phyloP scores from a whole-genome alignment of 495 filamentous ascomycete genomes.

The Hypoxylon lienhwacheense region DNA sequence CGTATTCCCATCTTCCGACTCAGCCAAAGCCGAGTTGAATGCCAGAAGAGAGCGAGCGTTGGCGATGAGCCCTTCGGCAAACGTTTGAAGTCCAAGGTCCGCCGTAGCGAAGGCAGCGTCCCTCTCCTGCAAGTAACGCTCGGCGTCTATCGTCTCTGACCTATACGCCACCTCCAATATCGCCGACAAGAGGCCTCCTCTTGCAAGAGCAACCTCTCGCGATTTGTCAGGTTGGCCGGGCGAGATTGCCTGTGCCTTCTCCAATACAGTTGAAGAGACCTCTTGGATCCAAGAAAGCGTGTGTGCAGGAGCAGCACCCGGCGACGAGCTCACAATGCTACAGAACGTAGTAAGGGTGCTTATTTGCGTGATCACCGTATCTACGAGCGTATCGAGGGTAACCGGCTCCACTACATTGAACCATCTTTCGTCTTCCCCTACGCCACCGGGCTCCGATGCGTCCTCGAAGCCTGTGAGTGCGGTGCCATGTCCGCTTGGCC shows the following conservation, averaged over 20 bases:
- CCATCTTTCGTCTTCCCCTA: constrained; percentile 57
- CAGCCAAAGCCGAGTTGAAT: constrained; percentile 48
- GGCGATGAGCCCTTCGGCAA: constrained; percentile 53
- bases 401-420: constrained; percentile 64
- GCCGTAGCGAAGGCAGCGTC: constrained; percentile 45
- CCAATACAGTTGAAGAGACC: constrained; percentile 50
- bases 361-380: constrained; percentile 65
- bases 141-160: constrained; percentile 48
- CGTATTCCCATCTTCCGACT: constrained; percentile 25
- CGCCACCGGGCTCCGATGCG: not conserved
- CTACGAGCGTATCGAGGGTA: constrained; percentile 57
- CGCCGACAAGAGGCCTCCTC: constrained; percentile 54
- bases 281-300: constrained; percentile 58
- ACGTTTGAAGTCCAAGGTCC: constrained; percentile 45
- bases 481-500: not conserved
- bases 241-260: constrained; percentile 52
- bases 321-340: constrained; percentile 51
- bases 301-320: constrained; percentile 26
- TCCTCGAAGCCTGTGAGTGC: not conserved
- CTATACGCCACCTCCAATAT: constrained; percentile 58
- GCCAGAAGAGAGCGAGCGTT: constrained; percentile 61
- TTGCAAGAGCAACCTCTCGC: constrained; percentile 58
- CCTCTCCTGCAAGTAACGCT: constrained; percentile 56
- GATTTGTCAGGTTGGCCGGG: constrained; percentile 47
- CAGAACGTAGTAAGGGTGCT: constrained; percentile 51